Conservation (phyloP, 176 grass and related monocot genomes). For the Cocos nucifera region DNA sequence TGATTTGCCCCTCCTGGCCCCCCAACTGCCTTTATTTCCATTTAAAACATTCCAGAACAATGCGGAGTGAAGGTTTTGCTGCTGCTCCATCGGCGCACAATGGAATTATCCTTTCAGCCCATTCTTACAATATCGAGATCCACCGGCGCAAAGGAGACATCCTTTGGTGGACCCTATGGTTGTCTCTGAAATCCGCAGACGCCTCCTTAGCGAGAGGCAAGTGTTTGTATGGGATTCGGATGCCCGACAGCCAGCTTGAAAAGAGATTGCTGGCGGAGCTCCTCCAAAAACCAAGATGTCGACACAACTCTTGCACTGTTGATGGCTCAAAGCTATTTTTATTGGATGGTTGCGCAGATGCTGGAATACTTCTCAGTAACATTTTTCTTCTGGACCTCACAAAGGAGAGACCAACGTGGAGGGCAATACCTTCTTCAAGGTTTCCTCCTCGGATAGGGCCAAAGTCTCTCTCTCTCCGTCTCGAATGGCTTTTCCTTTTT, state of each 20-base stretch:
- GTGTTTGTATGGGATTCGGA: slow-evolving; percentile 80
- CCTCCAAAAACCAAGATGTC: slow-evolving; percentile 67
- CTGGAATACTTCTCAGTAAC: no score
- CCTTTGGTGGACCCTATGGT: slow-evolving; percentile 85
- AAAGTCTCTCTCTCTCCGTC: no score
- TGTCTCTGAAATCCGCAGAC: slow-evolving; percentile 68
- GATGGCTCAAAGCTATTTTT: slow-evolving; percentile 66
- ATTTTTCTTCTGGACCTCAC: no score
- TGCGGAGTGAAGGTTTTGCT: no score
- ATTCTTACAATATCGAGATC: slow-evolving; percentile 27
- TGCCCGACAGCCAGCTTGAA: slow-evolving; percentile 77
- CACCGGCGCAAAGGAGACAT: slow-evolving; percentile 39
- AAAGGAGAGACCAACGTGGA: no score
- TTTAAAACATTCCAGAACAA: no score
- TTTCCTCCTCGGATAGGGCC: no score
- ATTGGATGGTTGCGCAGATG: no score
- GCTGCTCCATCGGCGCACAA: no score
- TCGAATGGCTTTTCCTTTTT: slow-evolving; percentile 2
- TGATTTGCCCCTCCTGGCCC: no score
- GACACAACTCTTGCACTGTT: slow-evolving; percentile 88
- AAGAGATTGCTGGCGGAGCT: slow-evolving; percentile 39
- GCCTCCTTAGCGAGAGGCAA: slow-evolving; percentile 52
- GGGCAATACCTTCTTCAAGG: no score
- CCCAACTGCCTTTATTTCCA: no score
- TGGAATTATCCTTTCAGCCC: slow-evolving; percentile 42